Base-by-base conservation (phyloP, 257 asterid species). In the Echium plantagineum region DNA sequence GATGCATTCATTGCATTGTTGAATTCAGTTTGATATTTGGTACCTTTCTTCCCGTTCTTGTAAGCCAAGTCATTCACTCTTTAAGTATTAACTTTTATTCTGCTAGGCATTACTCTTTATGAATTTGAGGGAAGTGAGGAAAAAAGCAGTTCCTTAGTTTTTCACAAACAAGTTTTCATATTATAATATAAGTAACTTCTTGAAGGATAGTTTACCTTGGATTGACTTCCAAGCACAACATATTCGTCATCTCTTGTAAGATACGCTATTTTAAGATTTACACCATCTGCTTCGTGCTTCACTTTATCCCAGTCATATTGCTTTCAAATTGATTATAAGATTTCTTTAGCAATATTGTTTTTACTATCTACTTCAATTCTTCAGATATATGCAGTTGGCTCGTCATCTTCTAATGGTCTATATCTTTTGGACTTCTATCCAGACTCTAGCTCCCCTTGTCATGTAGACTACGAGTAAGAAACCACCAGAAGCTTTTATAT, bases 401-500 rank as follows among this genome's bases (percentile, higher is more conserved):
- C 98, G 56, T 76, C 81, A 51, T 84, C 90, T 57, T 69, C 78
- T 66, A 71, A 72, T 16, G 96, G 95, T 65, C 79, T 91, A 71
- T 71, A 84, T 78, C 86, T 91, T 68, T 75, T 91, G 80, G 96
- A 91, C 78, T 91, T 91, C 81, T 85, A 83, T 75, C 95, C 86
- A 62, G 89, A 79, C 75, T 55, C 55, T 38, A 80, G 72, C 68
- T 84, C 98, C 64, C 84, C 94, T 24, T 88, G 94, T 66, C 90
- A 85, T 49, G 94, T 88, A 61, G 89, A 85, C 56, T 78, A 72
- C 83, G 76, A 63, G 95, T 88, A 85, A 73, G 78, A 64, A 67
- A 32, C 68, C 65, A 52, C 48, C n/a, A 10, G 21, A 51, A 16
- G n/a, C 6, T 15, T 59, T 32, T n/a, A 6, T 62, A 22, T 49